A percentile compares a stretch with the other conserved stretches of the same genome.
Conservation (phyloP, 2,329 filamentous ascomycete species). For the Cercospora brassicicola region DNA sequence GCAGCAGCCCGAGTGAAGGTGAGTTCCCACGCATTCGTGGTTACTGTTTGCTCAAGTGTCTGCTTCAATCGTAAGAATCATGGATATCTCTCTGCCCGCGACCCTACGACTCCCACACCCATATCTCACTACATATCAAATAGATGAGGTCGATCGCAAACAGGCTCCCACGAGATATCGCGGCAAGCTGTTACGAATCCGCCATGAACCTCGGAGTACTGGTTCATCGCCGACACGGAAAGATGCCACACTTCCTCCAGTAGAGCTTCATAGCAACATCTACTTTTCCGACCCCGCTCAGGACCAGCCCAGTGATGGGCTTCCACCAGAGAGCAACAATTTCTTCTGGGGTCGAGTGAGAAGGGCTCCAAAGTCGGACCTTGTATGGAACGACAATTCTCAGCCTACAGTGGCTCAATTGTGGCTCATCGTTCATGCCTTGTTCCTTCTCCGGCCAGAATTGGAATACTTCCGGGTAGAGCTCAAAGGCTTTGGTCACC, state of each 20-base stretch:
- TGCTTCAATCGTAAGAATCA: background rate
- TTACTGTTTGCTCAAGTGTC: background rate
- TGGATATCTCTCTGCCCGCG: constrained; percentile 10
- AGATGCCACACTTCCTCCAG: constrained; percentile 17
- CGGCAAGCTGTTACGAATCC: constrained; percentile 17
- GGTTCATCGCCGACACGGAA: constrained; percentile 13
- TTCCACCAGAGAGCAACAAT: constrained; percentile 36
- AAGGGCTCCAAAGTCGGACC: constrained; percentile 45
- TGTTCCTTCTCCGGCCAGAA: constrained; percentile 47
- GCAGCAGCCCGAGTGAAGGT: background rate
- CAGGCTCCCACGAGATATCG: constrained; percentile 34
- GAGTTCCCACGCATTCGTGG: background rate
- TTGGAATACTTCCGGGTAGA: constrained; percentile 49
- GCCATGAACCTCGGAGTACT: constrained; percentile 12
- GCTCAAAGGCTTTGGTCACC: constrained; percentile 42
- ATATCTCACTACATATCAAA: constrained; percentile 48
- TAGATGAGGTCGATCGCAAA: constrained; percentile 30
- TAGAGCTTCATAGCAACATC: constrained; percentile 44
- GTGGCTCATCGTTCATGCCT: constrained; percentile 51
- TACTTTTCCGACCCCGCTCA: constrained; percentile 35
- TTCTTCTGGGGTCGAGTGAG: constrained; percentile 48
- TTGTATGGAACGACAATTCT: constrained; percentile 43
- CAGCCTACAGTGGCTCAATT: constrained; percentile 49
- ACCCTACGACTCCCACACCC: constrained; percentile 45
- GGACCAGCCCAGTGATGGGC: constrained; percentile 26